phyloP scores from a whole-genome alignment of 441 rosid genomes.

The Manihot esculenta region DNA sequence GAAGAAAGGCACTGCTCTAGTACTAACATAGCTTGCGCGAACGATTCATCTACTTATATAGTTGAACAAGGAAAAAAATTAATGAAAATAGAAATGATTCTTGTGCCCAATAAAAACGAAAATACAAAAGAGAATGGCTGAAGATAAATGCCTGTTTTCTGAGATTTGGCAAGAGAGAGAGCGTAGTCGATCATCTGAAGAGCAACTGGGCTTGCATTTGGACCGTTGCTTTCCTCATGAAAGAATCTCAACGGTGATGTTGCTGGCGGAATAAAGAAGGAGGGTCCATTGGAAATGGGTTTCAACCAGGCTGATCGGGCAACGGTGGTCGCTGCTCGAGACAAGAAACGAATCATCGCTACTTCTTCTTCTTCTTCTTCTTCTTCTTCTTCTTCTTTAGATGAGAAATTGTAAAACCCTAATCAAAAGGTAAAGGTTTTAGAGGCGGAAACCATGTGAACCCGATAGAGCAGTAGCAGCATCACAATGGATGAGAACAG shows the following conservation, averaged over 20 bases:
- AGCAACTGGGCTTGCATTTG: constrained; percentile 58
- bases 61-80: background rate
- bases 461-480: background rate
- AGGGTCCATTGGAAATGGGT: constrained; percentile 5
- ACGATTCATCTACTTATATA: constrained; percentile 57
- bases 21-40: constrained; percentile 73
- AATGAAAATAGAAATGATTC: background rate
- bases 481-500: background rate
- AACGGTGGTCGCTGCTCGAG: constrained; percentile 30
- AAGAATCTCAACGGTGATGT: constrained; percentile 39
- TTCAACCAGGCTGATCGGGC: constrained; percentile 20
- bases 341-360: constrained; percentile 43
- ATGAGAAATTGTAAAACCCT: background rate
- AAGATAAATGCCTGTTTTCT: constrained; percentile 55
- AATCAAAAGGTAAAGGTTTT: background rate
- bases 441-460: background rate
- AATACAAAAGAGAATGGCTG: background rate
- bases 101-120: constrained; percentile 3
- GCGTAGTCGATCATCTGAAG: constrained; percentile 91
- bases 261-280: background rate
- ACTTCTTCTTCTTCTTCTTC: background rate
- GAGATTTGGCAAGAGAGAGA: constrained; percentile 63
- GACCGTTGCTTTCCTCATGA: constrained; percentile 47
- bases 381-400: background rate
- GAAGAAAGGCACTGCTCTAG: constrained; percentile 74